phyloP scores from a whole-genome alignment of 345 rosid species.

The Ailanthus altissimus region DNA sequence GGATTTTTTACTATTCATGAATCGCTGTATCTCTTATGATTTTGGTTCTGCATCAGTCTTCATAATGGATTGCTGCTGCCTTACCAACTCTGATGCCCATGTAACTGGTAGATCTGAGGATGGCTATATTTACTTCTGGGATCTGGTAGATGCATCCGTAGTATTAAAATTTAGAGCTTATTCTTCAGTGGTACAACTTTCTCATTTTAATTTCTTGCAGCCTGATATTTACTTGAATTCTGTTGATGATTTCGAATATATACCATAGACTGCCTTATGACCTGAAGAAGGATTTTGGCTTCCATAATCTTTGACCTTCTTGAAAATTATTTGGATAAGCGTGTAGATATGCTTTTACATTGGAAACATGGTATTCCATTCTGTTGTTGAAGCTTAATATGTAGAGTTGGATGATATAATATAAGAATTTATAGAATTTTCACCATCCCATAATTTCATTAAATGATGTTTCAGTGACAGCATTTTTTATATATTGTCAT shows the following conservation, averaged over 20 bases:
- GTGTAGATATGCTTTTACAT: neutral
- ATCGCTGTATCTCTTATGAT: slow-evolving; percentile 17
- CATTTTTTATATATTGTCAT: neutral
- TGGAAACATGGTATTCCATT: neutral
- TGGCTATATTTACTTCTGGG: slow-evolving; percentile 94
- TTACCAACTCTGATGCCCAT: slow-evolving; percentile 80
- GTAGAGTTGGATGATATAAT: neutral
- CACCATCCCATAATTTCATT: neutral
- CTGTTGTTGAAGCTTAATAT: neutral
- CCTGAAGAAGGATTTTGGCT: neutral
- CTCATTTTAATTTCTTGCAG: neutral
- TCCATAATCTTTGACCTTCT: neutral
- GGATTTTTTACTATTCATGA: neutral
- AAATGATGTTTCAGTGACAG: neutral
- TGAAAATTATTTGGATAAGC: neutral
- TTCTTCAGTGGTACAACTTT: slow-evolving; percentile 70
- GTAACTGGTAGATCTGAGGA: slow-evolving; percentile 95
- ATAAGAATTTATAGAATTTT: neutral
- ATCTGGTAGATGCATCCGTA: slow-evolving; percentile 86
- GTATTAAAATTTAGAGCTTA: slow-evolving; percentile 77
- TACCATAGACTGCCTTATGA: neutral
- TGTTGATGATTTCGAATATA: neutral
- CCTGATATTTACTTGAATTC: neutral
- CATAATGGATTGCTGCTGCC: slow-evolving; percentile 95
- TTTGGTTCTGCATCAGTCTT: slow-evolving; percentile 54